Evolutionary conservation across 257 asterid genomes (phyloP), one percentile per base, ranked within the genome.

Genomic region (Ilex asprella): DNA sequence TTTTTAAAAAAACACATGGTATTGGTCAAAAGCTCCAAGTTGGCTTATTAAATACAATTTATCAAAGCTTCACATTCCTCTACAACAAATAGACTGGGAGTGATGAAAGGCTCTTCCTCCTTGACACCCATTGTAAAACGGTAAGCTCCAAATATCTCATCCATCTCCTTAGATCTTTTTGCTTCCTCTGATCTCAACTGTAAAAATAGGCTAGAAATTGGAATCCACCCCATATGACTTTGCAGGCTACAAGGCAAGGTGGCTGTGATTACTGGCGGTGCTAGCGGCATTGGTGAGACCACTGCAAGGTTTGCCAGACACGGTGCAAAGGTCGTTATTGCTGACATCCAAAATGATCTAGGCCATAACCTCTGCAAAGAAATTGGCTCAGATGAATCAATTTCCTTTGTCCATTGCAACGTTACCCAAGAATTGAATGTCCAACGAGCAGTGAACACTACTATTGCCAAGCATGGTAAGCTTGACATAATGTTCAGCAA

Each of bases 321-420:
- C 16, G 80, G 84, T 0, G 84, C 87, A 1, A 81, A 78, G 58
- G 87, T 78, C 13, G n/a, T n/a, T n/a, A n/a, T n/a, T n/a, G n/a
- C n/a, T n/a, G n/a, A n/a, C n/a, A n/a, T n/a, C n/a, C n/a, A n/a
- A n/a, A n/a, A n/a, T n/a, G 74, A 66, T 6, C 70, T 72, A 0
- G 82, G 73, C 15, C 64, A 14, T 16, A 14, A 64, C n/a, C 31
- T 68, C 10, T 67, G 68, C 52, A n/a, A 53, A 2, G 47, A 67
- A 15, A 39, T 78, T 15, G 71, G 77, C 10, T 2, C 64, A 13
- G 27, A 30, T 2, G 61, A 69, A 7, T 63, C 41, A 49, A 64
- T 67, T 6, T 65, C 76, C 39, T 81, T 55, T 44, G 67, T 77
- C 30, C 84, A 77, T 49, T 77, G 81, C 47, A 82, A 82, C 54